Conservation (phyloP, 2,329 filamentous ascomycete genomes). For the Scedosporium apiospermum region DNA sequence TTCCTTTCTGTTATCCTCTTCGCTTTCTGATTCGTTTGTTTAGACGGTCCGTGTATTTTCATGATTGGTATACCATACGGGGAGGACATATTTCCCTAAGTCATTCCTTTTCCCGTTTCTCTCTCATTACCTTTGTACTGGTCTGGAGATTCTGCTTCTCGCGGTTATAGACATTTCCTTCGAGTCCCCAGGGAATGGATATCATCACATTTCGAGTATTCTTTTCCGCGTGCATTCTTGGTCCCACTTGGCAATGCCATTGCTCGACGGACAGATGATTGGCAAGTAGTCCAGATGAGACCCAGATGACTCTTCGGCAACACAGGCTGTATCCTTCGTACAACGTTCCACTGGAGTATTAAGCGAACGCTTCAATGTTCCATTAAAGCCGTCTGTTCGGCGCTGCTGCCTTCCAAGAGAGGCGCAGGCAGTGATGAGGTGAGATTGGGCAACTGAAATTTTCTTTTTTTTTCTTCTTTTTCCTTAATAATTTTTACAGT, state of each 20-base stretch:
- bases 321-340: neutral
- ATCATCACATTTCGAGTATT: neutral
- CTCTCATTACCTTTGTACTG: neutral
- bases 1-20: neutral
- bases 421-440: neutral
- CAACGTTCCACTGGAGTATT: neutral
- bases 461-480: neutral
- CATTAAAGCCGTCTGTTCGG: neutral
- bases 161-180: conserved; percentile 1
- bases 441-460: neutral
- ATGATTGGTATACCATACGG: conserved; percentile 1
- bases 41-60: neutral
- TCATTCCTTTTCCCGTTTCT: conserved; percentile 3
- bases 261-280: neutral
- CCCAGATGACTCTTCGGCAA: neutral
- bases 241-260: too few species aligned
- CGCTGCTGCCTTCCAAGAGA: neutral
- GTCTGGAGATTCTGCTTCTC: conserved; percentile 5
- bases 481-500: neutral
- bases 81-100: neutral
- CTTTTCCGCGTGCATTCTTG: too few species aligned
- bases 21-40: neutral
- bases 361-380: neutral
- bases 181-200: conserved; percentile 6
- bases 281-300: neutral